These are phyloP conservation scores for Orobanche coerulescens DNA, from an alignment of 257 asterid species.

Conservation along the genomic window DNA sequence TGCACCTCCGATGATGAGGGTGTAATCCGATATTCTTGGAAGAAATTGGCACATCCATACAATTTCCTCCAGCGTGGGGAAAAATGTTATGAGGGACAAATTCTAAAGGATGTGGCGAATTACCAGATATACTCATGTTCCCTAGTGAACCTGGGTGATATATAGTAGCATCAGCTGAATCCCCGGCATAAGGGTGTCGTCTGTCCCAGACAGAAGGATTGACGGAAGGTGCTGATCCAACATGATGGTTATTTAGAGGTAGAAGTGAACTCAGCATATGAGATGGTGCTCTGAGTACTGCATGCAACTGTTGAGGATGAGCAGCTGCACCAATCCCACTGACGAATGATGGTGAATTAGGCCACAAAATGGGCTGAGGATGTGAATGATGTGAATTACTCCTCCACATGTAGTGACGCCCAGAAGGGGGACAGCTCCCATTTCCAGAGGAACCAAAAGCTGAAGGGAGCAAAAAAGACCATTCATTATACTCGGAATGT, in stretches of 20 bases:
- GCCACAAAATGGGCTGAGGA: slow-evolving; percentile 68
- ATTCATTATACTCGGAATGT: slow-evolving; percentile 14
- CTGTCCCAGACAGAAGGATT: slow-evolving; percentile 89
- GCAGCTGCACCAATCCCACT: slow-evolving; percentile 50
- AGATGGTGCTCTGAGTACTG: slow-evolving; percentile 66
- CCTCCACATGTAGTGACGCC: slow-evolving; percentile 90
- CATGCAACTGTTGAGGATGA: slow-evolving; percentile 69
- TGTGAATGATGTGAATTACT: slow-evolving; percentile 60
- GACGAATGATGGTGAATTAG: slow-evolving; percentile 70
- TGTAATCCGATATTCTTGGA: slow-evolving; percentile 65
- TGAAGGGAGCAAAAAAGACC: slow-evolving; percentile 26
- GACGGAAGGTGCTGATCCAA: slow-evolving; percentile 93
- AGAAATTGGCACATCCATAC: slow-evolving; percentile 63
- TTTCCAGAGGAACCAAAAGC: slow-evolving; percentile 71
- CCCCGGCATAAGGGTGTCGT: slow-evolving; percentile 60
- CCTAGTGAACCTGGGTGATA: slow-evolving; percentile 94
- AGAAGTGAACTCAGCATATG: slow-evolving; percentile 54
- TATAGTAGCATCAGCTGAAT: slow-evolving; percentile 76
- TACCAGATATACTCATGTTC: slow-evolving; percentile 69
- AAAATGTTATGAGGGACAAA: slow-evolving; percentile 64
- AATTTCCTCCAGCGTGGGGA: slow-evolving; percentile 58
- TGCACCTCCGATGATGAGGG: slow-evolving; percentile 74
- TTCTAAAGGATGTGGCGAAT: slow-evolving; percentile 75
- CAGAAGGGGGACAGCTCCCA: slow-evolving; percentile 84
- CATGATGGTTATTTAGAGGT: slow-evolving; percentile 68